Conservation (phyloP, 768 basidiomycete species). For the Mycena kentingensis region DNA sequence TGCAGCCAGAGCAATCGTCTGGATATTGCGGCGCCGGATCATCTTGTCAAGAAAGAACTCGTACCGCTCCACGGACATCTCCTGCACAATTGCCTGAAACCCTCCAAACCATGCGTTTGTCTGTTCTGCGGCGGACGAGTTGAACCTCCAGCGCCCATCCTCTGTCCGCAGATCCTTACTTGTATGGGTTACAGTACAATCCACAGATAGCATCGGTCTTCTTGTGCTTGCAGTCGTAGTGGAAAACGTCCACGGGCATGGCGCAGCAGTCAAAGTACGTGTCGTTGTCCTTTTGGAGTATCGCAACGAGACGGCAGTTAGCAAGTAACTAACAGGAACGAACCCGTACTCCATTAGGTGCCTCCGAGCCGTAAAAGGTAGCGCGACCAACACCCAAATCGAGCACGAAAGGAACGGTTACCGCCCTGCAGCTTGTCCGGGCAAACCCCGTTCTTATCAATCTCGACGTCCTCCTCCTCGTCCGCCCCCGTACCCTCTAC, state of each 20-base stretch:
- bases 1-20: no score
- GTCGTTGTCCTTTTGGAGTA: constrained; percentile 23
- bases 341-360: constrained; percentile 31
- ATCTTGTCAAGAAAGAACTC: constrained; percentile 44
- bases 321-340: constrained; percentile 29
- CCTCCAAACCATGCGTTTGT: constrained; percentile 46
- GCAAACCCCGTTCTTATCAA: constrained; percentile 18
- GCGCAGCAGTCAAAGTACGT: constrained; percentile 24
- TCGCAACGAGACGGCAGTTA: constrained; percentile 25
- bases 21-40: constrained; percentile 34
- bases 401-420: constrained; percentile 26
- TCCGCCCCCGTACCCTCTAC: constrained; percentile 3
- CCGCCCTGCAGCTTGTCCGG: constrained; percentile 28
- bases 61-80: constrained; percentile 35
- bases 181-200: constrained; percentile 33
- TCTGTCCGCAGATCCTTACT: constrained; percentile 36
- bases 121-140: constrained; percentile 43
- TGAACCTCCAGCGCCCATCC: constrained; percentile 40
- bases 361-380: constrained; percentile 37
- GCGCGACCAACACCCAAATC: constrained; percentile 32
- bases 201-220: constrained; percentile 28
- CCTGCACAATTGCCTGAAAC: constrained; percentile 35
- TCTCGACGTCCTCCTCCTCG: constrained; percentile 24
- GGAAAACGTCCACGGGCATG: constrained; percentile 39
- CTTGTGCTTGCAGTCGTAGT: constrained; percentile 38